Percentiles rank a stretch among this genome's conserved stretches.
These are phyloP conservation scores for Penicillium concentricum DNA, from an alignment of 2,329 filamentous ascomycete genomes.

Conservation along the genomic window DNA sequence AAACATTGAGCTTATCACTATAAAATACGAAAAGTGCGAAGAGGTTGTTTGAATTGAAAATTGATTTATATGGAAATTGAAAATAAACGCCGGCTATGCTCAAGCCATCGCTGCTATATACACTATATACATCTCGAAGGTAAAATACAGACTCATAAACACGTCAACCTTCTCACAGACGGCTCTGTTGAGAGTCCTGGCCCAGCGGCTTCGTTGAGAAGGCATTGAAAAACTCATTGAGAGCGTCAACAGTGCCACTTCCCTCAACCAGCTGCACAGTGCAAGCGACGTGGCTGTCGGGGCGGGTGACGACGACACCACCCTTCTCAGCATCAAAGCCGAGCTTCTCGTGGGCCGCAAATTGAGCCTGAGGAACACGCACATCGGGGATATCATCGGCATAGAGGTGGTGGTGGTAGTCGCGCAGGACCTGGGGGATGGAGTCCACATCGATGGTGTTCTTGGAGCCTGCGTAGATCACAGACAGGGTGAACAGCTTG, in stretches of 20 bases:
- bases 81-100: conserved; percentile 30
- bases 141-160: conserved; percentile 16
- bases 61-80: conserved; percentile 18
- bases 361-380: conserved; percentile 66
- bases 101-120: conserved; percentile 24
- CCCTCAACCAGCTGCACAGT: conserved; percentile 74
- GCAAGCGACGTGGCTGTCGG: conserved; percentile 82
- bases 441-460: conserved; percentile 71
- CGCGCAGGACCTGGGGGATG: conserved; percentile 67
- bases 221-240: conserved; percentile 77
- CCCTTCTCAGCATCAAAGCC: conserved; percentile 71
- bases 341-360: conserved; percentile 82
- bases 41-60: conserved; percentile 1
- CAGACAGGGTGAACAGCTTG: conserved; percentile 74
- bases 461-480: conserved; percentile 69
- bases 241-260: conserved; percentile 71
- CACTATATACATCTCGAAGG: conserved; percentile 22
- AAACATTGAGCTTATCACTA: not conserved
- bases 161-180: conserved; percentile 25
- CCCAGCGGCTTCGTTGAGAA: conserved; percentile 62
- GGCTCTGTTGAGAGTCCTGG: conserved; percentile 35
- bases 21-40: not conserved
- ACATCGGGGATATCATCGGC: conserved; percentile 78
- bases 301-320: conserved; percentile 78
- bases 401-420: conserved; percentile 81